Evolutionary conservation across 129 eudicot genomes (phyloP).

Genomic region (Gnaphalium uliginosum): DNA sequence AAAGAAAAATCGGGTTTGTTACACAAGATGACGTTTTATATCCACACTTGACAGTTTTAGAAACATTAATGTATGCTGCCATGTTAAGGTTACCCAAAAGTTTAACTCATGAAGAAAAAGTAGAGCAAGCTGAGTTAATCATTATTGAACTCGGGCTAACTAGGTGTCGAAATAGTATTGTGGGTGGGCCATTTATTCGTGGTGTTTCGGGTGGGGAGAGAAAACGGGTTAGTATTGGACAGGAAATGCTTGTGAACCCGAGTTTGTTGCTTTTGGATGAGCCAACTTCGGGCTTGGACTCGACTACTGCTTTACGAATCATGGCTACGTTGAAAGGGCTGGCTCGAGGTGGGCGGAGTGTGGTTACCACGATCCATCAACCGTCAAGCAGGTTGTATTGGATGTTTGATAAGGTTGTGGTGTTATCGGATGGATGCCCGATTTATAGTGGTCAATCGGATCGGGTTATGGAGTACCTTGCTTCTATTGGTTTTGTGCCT

Average conservation of each 20-base stretch:
- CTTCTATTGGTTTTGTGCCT: conserved; percentile 64
- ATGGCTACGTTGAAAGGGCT: conserved; percentile 57
- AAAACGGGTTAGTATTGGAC: conserved; percentile 85
- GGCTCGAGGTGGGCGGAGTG: conserved; percentile 78
- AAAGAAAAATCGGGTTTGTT: conserved; percentile 72
- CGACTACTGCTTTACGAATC: conserved; percentile 77
- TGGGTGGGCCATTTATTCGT: conserved; percentile 68
- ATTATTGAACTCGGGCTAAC: conserved; percentile 66
- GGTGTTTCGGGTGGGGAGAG: conserved; percentile 93
- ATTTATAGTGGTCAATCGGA: conserved; percentile 60
- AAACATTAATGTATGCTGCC: conserved; percentile 76
- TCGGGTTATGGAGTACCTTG: conserved; percentile 71
- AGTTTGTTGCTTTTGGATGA: conserved; percentile 77
- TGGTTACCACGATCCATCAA: conserved; percentile 76
- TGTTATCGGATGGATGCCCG: conserved; percentile 72
- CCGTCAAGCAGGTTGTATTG: conserved; percentile 73
- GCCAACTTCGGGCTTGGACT: conserved; percentile 91
- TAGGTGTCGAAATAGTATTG: conserved; percentile 52
- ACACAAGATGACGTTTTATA: conserved; percentile 82
- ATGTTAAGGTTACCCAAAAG: conserved; percentile 63
- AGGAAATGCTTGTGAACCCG: conserved; percentile 84
- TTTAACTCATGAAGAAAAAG: conserved; percentile 49
- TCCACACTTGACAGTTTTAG: conserved; percentile 77
- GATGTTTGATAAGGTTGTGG: conserved; percentile 85
- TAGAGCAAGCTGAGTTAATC: conserved; percentile 63